phyloP scores from a whole-genome alignment of 2,329 filamentous ascomycete genomes.

The Cryphonectria radicalis region DNA sequence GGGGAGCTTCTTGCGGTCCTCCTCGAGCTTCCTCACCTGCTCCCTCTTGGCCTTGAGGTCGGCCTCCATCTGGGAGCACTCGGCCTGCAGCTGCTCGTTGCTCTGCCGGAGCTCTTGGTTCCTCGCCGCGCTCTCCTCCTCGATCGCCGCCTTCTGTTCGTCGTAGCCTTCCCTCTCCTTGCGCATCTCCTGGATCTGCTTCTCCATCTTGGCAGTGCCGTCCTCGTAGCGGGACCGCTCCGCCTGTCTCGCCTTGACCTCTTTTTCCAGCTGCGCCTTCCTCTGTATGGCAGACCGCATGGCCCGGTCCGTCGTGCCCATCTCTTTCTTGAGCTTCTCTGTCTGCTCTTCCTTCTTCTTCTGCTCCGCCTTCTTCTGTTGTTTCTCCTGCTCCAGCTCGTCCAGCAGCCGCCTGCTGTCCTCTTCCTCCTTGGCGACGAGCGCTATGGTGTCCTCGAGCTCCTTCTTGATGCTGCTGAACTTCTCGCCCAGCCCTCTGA shows the following conservation, averaged over 20 bases:
- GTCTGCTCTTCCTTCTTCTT: conserved; percentile 93
- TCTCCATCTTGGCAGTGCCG: conserved; percentile 70
- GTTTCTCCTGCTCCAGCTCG: conserved; percentile 76
- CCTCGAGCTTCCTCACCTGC: conserved; percentile 75
- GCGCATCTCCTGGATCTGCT: conserved; percentile 64
- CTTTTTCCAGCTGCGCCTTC: conserved; percentile 76
- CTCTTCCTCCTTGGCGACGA: conserved; percentile 72
- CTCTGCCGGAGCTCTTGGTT: conserved; percentile 57
- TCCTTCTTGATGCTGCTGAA: conserved; percentile 82
- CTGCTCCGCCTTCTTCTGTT: conserved; percentile 74
- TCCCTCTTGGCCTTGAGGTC: conserved; percentile 73
- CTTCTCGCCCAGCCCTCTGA: conserved; percentile 79
- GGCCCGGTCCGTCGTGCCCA: conserved; percentile 77
- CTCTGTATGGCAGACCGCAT: conserved; percentile 82
- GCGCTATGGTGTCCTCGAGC: conserved; percentile 75
- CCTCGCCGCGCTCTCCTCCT: conserved; percentile 56
- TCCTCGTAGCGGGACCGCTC: conserved; percentile 73
- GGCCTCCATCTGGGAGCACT: conserved; percentile 68
- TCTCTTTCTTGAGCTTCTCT: conserved; percentile 79
- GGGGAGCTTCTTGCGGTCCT: conserved; percentile 66
- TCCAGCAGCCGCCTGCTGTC: conserved; percentile 69
- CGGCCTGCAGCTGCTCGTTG: conserved; percentile 66
- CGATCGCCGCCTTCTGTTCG: conserved; percentile 55
- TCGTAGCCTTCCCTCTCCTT: conserved; percentile 59
- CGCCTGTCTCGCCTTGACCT: conserved; percentile 68